Conservation (phyloP, 2,329 filamentous ascomycete genomes). For the Ophiosphaerella narmari region DNA sequence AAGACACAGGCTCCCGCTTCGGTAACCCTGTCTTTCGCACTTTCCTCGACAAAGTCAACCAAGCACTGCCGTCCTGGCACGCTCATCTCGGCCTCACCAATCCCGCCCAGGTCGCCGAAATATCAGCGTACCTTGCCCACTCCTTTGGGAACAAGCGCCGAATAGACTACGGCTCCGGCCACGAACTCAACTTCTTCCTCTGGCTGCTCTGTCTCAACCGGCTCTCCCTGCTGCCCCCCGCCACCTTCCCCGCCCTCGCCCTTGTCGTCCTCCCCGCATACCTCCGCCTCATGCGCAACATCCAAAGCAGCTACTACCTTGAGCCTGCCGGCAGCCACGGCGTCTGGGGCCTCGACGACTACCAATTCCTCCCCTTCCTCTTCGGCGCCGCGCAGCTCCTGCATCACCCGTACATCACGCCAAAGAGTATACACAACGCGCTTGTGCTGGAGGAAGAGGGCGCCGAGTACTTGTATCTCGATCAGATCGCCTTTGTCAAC, state of each 20-base stretch:
- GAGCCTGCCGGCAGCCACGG: conserved; percentile 69
- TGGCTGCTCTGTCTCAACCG: conserved; percentile 96
- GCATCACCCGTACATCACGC: conserved; percentile 65
- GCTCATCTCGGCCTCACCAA: conserved; percentile 59
- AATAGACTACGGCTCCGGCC: conserved; percentile 96
- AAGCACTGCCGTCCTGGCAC: conserved; percentile 65
- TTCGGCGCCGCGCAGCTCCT: conserved; percentile 60
- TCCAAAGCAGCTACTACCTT: conserved; percentile 93
- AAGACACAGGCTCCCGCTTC: conserved; percentile 90
- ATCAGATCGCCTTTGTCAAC: conserved; percentile 93
- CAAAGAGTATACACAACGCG: conserved; percentile 76
- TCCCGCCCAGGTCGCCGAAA: conserved; percentile 66
- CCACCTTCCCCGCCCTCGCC: conserved; percentile 75
- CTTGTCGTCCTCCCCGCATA: conserved; percentile 83
- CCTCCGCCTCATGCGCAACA: conserved; percentile 79
- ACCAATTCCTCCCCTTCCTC: conserved; percentile 59
- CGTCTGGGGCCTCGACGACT: conserved; percentile 59
- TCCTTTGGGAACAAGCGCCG: conserved; percentile 79
- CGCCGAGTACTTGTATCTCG: conserved; percentile 84
- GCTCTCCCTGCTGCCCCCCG: conserved; percentile 64
- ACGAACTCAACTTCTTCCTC: conserved; percentile 95
- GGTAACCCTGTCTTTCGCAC: conserved; percentile 90
- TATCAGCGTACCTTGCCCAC: conserved; percentile 78
- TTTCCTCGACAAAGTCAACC: conserved; percentile 70
- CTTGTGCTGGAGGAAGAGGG: conserved; percentile 86